phyloP scores from a whole-genome alignment of 2,329 filamentous ascomycete genomes.

The Cercospora brassicicola region DNA sequence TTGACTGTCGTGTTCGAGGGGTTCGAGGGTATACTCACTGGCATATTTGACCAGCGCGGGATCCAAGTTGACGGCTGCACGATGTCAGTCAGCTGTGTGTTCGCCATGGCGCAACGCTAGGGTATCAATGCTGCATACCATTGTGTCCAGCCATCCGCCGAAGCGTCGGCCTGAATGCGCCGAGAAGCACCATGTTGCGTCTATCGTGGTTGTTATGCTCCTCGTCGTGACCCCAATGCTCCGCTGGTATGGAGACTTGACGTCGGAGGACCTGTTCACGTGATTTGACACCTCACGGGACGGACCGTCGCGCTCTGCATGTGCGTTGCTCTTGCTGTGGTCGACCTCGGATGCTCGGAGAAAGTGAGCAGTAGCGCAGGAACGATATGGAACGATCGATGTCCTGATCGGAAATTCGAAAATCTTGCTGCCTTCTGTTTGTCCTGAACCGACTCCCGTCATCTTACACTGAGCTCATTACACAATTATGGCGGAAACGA shows the following conservation, averaged over 20 bases:
- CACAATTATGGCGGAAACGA: constrained; percentile 24
- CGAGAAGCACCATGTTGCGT: constrained; percentile 13
- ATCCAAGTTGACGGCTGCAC: constrained; percentile 52
- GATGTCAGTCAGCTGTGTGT: constrained; percentile 23
- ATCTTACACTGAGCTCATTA: not conserved
- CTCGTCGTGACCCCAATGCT: not conserved
- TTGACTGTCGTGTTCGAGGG: not conserved
- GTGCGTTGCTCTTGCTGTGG: not conserved
- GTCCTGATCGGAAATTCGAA: constrained; percentile 1
- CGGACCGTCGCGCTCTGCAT: not conserved
- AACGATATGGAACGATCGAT: constrained; percentile 3
- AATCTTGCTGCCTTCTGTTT: not conserved
- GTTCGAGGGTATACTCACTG: constrained; percentile 45
- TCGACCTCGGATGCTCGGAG: constrained; percentile 9
- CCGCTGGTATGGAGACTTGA: not conserved
- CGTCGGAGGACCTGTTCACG: not conserved
- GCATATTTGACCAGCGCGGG: constrained; percentile 59
- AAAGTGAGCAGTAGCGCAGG: not conserved
- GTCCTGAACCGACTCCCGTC: not conserved
- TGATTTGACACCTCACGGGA: not conserved
- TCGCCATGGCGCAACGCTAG: not conserved
- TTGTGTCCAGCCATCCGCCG: constrained; percentile 42
- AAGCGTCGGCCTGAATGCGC: constrained; percentile 13
- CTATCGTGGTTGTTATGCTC: constrained; percentile 9
- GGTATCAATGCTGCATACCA: constrained; percentile 30